A percentile compares a stretch with the other conserved stretches of the same genome.
These are phyloP conservation scores for Deinandra increscens DNA, from an alignment of 129 eudicot species.

Conservation along the genomic window DNA sequence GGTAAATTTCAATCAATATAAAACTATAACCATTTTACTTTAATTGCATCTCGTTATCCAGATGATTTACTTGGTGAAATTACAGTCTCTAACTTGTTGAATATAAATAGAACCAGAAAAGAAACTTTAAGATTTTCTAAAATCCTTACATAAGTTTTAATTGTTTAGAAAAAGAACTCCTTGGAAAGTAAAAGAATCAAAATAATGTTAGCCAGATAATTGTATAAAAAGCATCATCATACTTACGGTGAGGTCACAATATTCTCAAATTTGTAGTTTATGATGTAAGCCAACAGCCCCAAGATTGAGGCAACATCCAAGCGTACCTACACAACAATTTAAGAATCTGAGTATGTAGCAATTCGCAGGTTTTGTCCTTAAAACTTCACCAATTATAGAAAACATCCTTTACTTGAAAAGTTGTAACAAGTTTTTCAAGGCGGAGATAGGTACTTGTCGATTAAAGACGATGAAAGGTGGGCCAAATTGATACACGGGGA, in stretches of 20 bases:
- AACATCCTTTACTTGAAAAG: too few species aligned
- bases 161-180: not conserved
- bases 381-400: too few species aligned
- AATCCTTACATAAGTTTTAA: not conserved
- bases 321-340: constrained; percentile 68
- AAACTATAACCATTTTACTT: not conserved
- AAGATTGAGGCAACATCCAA: constrained; percentile 78
- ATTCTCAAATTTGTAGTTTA: constrained; percentile 89
- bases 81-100: not conserved
- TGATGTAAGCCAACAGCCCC: constrained; percentile 90
- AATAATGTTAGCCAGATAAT: not conserved
- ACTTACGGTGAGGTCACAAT: constrained; percentile 84
- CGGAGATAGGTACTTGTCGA: too few species aligned
- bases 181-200: not conserved
- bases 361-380: too few species aligned
- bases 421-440: too few species aligned
- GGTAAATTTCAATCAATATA: not conserved
- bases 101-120: not conserved
- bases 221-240: constrained; percentile 10
- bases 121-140: not conserved
- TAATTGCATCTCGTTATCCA: not conserved
- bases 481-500: too few species aligned
- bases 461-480: too few species aligned
- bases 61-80: not conserved
- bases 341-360: constrained; percentile 3